These are phyloP conservation scores for Funneliformis geosporum DNA, from an alignment of 192 early-diverging fungal genomes.

Conservation along the genomic window DNA sequence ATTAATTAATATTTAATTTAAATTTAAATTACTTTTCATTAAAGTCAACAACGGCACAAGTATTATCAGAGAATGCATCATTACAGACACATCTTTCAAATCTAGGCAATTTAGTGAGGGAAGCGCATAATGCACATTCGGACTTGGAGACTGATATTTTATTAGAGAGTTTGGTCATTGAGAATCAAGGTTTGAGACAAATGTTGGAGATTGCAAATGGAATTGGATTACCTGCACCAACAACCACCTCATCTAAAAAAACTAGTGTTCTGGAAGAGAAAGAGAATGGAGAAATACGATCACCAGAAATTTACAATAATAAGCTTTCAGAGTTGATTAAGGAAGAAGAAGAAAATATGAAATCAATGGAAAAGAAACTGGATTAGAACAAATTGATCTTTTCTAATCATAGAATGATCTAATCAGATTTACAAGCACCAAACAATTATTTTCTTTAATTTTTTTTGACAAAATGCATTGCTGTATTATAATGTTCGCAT, in stretches of 20 bases:
- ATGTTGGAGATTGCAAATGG: constrained; percentile 12
- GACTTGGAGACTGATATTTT: constrained; percentile 30
- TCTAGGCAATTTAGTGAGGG: constrained; percentile 20
- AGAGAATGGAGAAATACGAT: neutral
- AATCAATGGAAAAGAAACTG: no score
- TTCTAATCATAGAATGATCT: neutral
- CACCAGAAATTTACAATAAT: neutral
- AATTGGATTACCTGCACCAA: neutral
- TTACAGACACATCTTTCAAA: constrained; percentile 16
- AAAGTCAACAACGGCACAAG: neutral
- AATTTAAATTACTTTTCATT: neutral
- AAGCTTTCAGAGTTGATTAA: no score
- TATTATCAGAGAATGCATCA: constrained; percentile 15
- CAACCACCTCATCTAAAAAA: neutral
- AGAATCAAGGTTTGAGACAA: constrained; percentile 34
- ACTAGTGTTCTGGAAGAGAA: neutral
- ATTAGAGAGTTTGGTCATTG: constrained; percentile 27
- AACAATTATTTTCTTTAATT: neutral
- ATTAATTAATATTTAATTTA: neutral
- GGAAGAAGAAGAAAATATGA: no score
- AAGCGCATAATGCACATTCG: constrained; percentile 27
- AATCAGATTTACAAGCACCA: neutral
- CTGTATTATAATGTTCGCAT: neutral
- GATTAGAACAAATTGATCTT: no score
- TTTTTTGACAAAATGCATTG: neutral